Evolutionary conservation across 176 grass and related monocot species (phyloP).

Genomic region (Areca catechu): DNA sequence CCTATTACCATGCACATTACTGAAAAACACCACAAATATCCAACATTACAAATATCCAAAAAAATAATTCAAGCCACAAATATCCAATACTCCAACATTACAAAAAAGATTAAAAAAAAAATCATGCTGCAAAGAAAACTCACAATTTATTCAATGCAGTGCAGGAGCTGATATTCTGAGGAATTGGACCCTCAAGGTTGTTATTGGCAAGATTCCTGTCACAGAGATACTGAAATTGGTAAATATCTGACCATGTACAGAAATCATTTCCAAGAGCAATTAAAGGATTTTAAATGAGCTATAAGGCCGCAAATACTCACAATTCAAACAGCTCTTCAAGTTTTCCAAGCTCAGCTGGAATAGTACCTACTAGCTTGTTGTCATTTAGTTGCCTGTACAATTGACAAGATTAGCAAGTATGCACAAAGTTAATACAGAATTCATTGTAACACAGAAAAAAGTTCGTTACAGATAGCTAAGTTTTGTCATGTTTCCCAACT

Average conservation of each 20-base stretch:
- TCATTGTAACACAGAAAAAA: constrained; percentile 7
- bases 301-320: constrained; percentile 26
- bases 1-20: constrained; percentile 87
- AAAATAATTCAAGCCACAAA: background rate
- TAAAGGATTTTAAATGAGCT: too few relatives aligned
- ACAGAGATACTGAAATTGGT: background rate
- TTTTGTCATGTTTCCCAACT: constrained; percentile 94
- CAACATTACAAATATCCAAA: background rate
- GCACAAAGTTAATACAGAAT: background rate
- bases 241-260: background rate
- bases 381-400: constrained; percentile 78
- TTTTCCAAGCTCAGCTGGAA: constrained; percentile 93
- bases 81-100: too few relatives aligned
- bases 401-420: constrained; percentile 1
- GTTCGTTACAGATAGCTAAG: constrained; percentile 94
- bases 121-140: constrained; percentile 20
- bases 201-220: constrained; percentile 93
- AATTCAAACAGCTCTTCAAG: constrained; percentile 96
- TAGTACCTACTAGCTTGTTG: constrained; percentile 77
- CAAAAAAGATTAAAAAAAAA: background rate
- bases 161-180: constrained; percentile 80
- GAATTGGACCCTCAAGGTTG: constrained; percentile 80
- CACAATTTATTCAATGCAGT: constrained; percentile 98
- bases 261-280: too few relatives aligned
- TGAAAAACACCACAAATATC: constrained; percentile 17